Evolutionary conservation across 2,329 filamentous ascomycete genomes (phyloP).

Genomic region (Paradendryphiella salina): DNA sequence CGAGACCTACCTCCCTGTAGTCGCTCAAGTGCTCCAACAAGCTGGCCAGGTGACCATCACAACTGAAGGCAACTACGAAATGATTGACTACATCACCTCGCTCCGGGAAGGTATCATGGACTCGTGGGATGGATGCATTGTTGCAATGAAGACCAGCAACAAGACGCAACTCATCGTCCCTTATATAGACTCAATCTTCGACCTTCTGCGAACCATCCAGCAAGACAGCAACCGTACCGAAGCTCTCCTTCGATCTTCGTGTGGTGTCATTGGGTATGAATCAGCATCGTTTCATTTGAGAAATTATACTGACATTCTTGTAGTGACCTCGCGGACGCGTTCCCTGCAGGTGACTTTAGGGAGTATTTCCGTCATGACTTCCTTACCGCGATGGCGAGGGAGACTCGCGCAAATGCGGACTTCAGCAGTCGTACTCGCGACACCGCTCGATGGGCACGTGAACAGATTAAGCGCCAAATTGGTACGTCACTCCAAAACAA

Average conservation of each 20-base stretch:
- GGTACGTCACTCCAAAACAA: slow-evolving; percentile 38
- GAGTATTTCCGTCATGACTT: slow-evolving; percentile 88
- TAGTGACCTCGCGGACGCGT: slow-evolving; percentile 91
- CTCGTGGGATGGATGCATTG: slow-evolving; percentile 95
- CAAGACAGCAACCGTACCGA: slow-evolving; percentile 88
- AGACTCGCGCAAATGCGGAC: slow-evolving; percentile 86
- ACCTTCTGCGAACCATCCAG: slow-evolving; percentile 78
- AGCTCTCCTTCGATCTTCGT: slow-evolving; percentile 85
- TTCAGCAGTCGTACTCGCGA: slow-evolving; percentile 84
- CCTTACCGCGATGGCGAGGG: slow-evolving; percentile 86
- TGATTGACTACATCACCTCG: slow-evolving; percentile 95
- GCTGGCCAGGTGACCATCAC: slow-evolving; percentile 80
- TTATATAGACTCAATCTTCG: slow-evolving; percentile 84
- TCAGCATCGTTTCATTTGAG: slow-evolving; percentile 8
- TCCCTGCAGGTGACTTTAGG: slow-evolving; percentile 84
- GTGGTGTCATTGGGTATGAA: slow-evolving; percentile 92
- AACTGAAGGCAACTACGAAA: slow-evolving; percentile 84
- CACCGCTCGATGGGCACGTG: slow-evolving; percentile 94
- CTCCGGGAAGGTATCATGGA: slow-evolving; percentile 98
- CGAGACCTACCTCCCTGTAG: slow-evolving; percentile 88
- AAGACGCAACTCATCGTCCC: slow-evolving; percentile 74
- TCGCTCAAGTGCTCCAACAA: slow-evolving; percentile 92
- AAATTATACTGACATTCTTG: slow-evolving; percentile 42
- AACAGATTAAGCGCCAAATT: slow-evolving; percentile 93
- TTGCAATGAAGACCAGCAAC: slow-evolving; percentile 82